A percentile compares a stretch with the other conserved stretches of the same genome.
Conservation (phyloP, 441 rosid species). For the Gossypium schwendimanii region DNA sequence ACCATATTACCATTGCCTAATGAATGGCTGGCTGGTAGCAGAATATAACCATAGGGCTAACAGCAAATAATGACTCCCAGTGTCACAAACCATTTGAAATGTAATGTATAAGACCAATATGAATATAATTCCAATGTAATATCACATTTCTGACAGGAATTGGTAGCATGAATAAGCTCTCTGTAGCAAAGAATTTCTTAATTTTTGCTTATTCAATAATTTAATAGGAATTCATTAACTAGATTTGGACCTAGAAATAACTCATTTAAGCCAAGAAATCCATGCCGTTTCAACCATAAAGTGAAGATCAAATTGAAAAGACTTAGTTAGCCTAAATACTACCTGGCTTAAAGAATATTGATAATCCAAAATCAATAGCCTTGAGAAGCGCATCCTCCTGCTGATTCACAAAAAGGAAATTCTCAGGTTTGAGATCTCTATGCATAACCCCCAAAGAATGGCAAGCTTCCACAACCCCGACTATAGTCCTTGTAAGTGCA, state of each 20-base stretch:
- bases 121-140: neutral
- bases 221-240: neutral
- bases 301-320: neutral
- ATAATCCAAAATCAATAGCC: constrained; percentile 89
- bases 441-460: constrained; percentile 96
- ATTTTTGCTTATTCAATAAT: neutral
- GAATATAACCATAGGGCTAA: neutral
- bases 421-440: constrained; percentile 94
- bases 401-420: constrained; percentile 65
- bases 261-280: neutral
- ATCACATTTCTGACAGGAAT: neutral
- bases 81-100: neutral
- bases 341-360: constrained; percentile 96
- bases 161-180: neutral
- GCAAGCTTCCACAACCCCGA: constrained; percentile 86
- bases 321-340: neutral
- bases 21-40: neutral
- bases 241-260: neutral
- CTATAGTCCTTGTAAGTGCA: constrained; percentile 76
- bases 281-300: neutral
- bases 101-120: neutral
- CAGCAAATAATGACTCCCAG: neutral
- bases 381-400: constrained; percentile 81
- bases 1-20: neutral
- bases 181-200: neutral